These are phyloP conservation scores for Pterocarpus macrocarpus DNA, from an alignment of 306 rosid species.

Conservation along the genomic window DNA sequence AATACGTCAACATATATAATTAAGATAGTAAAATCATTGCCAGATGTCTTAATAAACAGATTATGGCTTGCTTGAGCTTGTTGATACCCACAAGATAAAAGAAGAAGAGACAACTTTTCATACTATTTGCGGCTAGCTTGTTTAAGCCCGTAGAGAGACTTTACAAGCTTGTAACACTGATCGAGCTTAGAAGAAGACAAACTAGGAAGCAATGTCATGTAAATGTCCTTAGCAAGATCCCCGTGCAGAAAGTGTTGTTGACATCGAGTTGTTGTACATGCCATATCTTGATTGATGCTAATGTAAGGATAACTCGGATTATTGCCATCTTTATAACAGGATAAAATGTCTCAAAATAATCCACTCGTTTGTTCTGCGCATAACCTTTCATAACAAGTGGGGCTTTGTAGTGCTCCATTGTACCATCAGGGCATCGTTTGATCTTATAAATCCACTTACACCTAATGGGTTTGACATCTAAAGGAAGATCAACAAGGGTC, in stretches of 20 bases:
- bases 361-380: not conserved
- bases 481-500: not conserved
- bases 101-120: not conserved
- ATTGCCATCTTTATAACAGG: not conserved
- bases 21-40: too few species aligned
- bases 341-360: not conserved
- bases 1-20: too few species aligned
- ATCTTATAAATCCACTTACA: not conserved
- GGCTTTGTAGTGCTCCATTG: not conserved
- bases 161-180: not conserved
- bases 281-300: not conserved
- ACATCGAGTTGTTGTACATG: not conserved
- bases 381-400: not conserved
- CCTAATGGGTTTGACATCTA: not conserved
- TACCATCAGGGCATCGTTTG: not conserved
- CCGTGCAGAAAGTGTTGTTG: not conserved
- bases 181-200: not conserved
- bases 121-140: not conserved
- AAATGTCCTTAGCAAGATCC: not conserved
- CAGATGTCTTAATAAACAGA: too few species aligned
- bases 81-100: not conserved
- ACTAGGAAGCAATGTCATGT: not conserved
- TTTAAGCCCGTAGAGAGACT: not conserved
- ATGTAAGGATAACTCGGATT: not conserved
- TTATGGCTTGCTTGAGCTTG: too few species aligned